Percentiles rank a stretch among this genome's conserved stretches.
Conservation (phyloP, 768 basidiomycete genomes). For the Ramaria rubella region DNA sequence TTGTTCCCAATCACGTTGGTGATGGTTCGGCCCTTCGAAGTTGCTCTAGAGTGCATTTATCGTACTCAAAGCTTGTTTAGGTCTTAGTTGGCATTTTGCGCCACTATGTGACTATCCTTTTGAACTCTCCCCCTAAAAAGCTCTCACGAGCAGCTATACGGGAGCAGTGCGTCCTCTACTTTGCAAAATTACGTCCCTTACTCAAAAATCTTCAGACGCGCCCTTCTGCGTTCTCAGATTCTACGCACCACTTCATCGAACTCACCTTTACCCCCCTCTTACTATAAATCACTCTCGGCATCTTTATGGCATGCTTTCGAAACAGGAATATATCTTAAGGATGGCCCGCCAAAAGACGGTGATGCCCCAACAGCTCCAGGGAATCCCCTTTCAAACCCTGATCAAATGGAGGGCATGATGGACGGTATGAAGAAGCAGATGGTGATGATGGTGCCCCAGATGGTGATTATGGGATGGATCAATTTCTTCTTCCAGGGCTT, state of each 20-base stretch:
- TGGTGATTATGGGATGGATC: slow-evolving; percentile 99
- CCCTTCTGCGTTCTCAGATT: slow-evolving; percentile 75
- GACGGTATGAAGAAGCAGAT: slow-evolving; percentile 98
- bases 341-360: slow-evolving; percentile 59
- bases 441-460: slow-evolving; percentile 98
- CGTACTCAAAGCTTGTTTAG: slow-evolving; percentile 33
- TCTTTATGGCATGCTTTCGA: slow-evolving; percentile 66
- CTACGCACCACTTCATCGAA: slow-evolving; percentile 73
- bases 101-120: slow-evolving; percentile 84
- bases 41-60: not conserved
- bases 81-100: slow-evolving; percentile 88
- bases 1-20: slow-evolving; percentile 95
- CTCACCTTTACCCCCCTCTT: slow-evolving; percentile 71
- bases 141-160: slow-evolving; percentile 69
- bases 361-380: slow-evolving; percentile 54
- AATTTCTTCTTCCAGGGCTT: slow-evolving; percentile 99
- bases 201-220: slow-evolving; percentile 44
- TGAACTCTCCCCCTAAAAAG: slow-evolving; percentile 81
- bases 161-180: slow-evolving; percentile 68
- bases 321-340: slow-evolving; percentile 79
- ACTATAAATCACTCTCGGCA: slow-evolving; percentile 70
- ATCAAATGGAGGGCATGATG: slow-evolving; percentile 98
- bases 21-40: slow-evolving; percentile 56
- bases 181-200: slow-evolving; percentile 14
- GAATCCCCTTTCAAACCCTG: slow-evolving; percentile 84